Evolutionary conservation across 169 alveolate species (phyloP).

Genomic region (Ichthyophthirius multifiliis): DNA sequence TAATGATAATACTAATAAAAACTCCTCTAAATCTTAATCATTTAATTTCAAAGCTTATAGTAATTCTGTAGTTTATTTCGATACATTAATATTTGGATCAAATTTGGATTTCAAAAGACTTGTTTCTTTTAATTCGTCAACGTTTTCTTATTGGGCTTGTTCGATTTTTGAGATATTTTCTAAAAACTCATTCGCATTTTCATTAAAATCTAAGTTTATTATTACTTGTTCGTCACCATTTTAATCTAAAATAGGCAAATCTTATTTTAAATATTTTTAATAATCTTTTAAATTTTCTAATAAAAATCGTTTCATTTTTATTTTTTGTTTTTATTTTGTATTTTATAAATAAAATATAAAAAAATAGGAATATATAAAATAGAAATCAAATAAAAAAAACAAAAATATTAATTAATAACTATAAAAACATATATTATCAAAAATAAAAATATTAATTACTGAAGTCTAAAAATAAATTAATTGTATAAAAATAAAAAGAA

Average conservation of each 20-base stretch:
- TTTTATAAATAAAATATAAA: too few species aligned
- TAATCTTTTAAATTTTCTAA: constrained; percentile 14
- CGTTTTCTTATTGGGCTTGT: not conserved
- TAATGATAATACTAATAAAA: not conserved
- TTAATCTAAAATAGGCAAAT: constrained; percentile 20
- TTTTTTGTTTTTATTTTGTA: not conserved
- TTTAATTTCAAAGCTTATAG: constrained; percentile 12
- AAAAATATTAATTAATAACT: too few species aligned
- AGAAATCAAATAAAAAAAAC: too few species aligned
- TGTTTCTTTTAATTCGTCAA: not conserved
- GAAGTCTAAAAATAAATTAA: too few species aligned
- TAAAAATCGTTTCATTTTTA: not conserved
- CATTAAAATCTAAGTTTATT: constrained; percentile 23
- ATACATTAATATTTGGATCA: not conserved
- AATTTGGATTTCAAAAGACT: not conserved
- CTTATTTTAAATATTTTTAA: constrained; percentile 17
- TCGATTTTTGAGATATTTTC: not conserved
- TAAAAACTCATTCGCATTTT: constrained; percentile 5
- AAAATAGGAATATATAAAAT: too few species aligned
- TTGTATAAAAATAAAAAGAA: too few species aligned
- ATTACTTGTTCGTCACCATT: constrained; percentile 22
- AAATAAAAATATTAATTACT: too few species aligned
- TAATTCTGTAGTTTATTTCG: not conserved
- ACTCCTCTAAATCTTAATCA: constrained; percentile 32
- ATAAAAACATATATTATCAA: too few species aligned